Evolutionary conservation across 2,329 filamentous ascomycete genomes (phyloP), one percentile per base, ranked within the genome.

Genomic region (Penicillium decumbens): DNA sequence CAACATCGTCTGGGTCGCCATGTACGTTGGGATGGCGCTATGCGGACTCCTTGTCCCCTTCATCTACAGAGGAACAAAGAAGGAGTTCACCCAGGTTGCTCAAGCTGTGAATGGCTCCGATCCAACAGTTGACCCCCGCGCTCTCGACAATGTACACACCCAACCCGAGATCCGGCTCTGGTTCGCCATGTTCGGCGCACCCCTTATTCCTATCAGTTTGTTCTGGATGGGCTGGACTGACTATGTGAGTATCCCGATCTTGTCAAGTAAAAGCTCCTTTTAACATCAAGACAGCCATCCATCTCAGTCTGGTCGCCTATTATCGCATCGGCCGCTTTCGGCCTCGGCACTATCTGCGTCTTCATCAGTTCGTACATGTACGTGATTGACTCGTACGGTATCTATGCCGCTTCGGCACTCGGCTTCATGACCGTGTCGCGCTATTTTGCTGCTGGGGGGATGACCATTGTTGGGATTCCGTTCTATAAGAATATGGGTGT

Each of bases 171-270:
- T 79, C 37, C 69, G 80, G 4, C 68, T 83, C 0, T 81, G 74
- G 72, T 80, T 75, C 43, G 72, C 74, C 4, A 82, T 82, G 65
- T 61, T 80, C 1, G 74, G 75, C 0, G 73, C 77, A 0, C 73
- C 77, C 0, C 64, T 73, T 0, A 74, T 83, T 4, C 79, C 80
- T 0, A 67, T 81, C 27, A 70, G 69, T 1, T 65, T 82, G 4
- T 82, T 83, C 59, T 83, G 79, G 79, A 79, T 83, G 66, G 80
- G 73, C 0, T 83, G 80, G 80, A 80, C 76, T 0, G 59, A 62
- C 33, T 63, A 55, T 30, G 59, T 63, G 55, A 32, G 54, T 49
- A 7, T 23, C 25, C 38, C 10, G 6, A 10, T 6, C 8, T 7
- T 27, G 8, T 6, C 4, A 33, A 41, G 29, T 7, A 7, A 41